Evolutionary conservation across 768 basidiomycete genomes (phyloP), one percentile per base, ranked within the genome.

Genomic region (Dentipellis sp.): DNA sequence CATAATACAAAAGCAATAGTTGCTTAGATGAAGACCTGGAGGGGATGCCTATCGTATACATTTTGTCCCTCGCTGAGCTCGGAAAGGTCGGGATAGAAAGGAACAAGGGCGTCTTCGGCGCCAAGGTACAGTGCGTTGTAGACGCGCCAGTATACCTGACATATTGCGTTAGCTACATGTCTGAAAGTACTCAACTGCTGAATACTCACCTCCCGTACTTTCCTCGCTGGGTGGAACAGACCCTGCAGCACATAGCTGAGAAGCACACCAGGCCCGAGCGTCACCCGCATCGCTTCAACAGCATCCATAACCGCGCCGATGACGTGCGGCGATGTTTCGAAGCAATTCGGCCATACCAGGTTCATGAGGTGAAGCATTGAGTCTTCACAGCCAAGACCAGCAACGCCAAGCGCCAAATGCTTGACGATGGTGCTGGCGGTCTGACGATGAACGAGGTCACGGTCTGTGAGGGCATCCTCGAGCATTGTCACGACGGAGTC

Each of bases 221-320:
- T 94, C 57, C 97, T 77, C 3, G 97, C 94, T 0, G 97, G 97
- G 65, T 99, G 97, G 82, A 94, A 97, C 53, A 99, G 73, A 3
- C 97, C 97, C 67, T 97, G 94, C 5, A 98, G 75, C 40, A 91
- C 85, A 68, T 98, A 97, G 67, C 88, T 90, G 56, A 98, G 75
- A 50, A 99, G 74, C 7, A 97, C 81, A 37, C 97, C 95, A 0
- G 95, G 93, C 1, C 97, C 97, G 42, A 98, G 76, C 8, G 94
- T 93, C 42, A 98, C 89, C 21, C 94, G 81, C 94, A 98, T 97
- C 1, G 91, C 91, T 71, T 98, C 97, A 64, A 99, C 79, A 0
- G 97, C 97, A 50, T 98, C 97, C 91, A 97, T 94, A 45, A 98
- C 91, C 5, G 94, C 91, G 35, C 92, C 93, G 59, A 98, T 97